These are phyloP conservation scores for Rhytidiadelphus loreus DNA, from an alignment of 225 moss, liverwort and hornwort genomes.

Conservation along the genomic window DNA sequence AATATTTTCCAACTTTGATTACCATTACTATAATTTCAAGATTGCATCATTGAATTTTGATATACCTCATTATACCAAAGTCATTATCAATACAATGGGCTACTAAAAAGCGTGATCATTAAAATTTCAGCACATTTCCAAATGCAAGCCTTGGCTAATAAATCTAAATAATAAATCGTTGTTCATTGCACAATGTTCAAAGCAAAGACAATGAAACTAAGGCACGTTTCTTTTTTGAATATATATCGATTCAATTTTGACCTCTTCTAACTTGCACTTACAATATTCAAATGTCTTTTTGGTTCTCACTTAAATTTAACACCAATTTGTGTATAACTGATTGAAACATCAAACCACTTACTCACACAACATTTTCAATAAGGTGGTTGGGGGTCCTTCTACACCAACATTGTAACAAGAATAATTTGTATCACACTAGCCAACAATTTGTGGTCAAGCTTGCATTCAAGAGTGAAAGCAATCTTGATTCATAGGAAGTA, in stretches of 20 bases:
- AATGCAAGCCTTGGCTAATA: too few relatives aligned
- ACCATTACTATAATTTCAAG: background rate
- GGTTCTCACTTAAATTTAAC: background rate
- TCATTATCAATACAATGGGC: background rate
- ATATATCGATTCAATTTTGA: background rate
- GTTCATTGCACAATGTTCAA: background rate
- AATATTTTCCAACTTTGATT: background rate
- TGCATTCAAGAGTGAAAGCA: background rate
- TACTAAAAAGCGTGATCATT: rapidly evolving
- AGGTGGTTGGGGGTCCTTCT: background rate
- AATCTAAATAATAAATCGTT: background rate
- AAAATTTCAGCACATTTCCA: background rate
- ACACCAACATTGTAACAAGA: rapidly evolving
- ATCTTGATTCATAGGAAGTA: background rate
- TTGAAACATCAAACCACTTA: rapidly evolving
- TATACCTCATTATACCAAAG: background rate
- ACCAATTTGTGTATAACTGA: background rate
- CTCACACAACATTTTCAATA: background rate
- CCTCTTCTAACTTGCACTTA: background rate
- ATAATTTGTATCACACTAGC: background rate
- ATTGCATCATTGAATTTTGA: background rate
- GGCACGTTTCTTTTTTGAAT: background rate
- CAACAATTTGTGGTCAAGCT: background rate
- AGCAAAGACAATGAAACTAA: background rate
- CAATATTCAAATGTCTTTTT: background rate